Base-by-base conservation (phyloP, 2,329 filamentous ascomycete genomes). In the Lecanicillium sp. region DNA sequence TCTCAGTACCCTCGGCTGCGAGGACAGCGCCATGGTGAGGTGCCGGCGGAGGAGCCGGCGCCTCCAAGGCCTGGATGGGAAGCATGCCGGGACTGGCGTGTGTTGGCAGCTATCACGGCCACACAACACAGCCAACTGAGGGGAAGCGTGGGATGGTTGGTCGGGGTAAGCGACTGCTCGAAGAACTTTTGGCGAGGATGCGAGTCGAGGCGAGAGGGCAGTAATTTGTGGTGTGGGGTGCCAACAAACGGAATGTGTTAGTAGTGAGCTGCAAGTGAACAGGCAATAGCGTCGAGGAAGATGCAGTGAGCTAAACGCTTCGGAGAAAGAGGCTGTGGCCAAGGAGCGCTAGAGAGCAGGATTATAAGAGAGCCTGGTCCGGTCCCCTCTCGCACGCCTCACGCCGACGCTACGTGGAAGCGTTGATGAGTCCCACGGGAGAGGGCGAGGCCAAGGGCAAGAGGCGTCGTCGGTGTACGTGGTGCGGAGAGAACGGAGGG, bases 1-100 rank as follows among this genome's bases (percentile, higher is more conserved):
- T 65, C 56, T 80, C 77, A 49, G 67, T 69, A 53, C 67, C 69
- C 54, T 78, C 75, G 36, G 73, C 70, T 23, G 56, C 53, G 46
- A 54, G 54, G 32, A 66, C 58, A 55, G 54, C 50, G 51, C 54
- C 51, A 35, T 32, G 17, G 42, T 43, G 45, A 52, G 54, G 54
- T 12, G 37, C 36, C 38, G 59, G 54, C 44, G 61, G 56, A 32
- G 60, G 52, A 57, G 62, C 50, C 51, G 69, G 63, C 37, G 67
- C 70, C 61, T 79, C 75, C 60, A 78, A 70, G 54, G 75, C 71
- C 58, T 74, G 73, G 52, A 75, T 64, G 43, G 75, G 72, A 57
- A 78, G 67, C 76, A 79, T 79, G 59, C 60, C 63, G 61, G 60
- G 47, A 38, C 48, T 53, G 37, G 23, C 32, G 46, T 41, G 35